phyloP scores from a whole-genome alignment of 2,329 filamentous ascomycete species.

The Dactylonectria macrodidyma region DNA sequence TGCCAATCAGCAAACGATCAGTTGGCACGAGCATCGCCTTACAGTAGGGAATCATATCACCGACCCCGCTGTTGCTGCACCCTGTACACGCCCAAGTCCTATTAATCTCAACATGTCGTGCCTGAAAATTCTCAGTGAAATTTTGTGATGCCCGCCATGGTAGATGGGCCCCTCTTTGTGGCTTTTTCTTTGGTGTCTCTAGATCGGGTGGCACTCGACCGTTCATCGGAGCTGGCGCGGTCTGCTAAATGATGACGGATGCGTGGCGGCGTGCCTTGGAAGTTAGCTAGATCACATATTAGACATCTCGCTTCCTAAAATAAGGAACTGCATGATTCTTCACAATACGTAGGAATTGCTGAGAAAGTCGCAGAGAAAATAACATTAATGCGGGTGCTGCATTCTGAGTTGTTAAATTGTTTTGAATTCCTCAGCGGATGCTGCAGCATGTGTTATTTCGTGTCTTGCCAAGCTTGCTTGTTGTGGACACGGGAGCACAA shows the following conservation, averaged over 20 bases:
- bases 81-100: neutral
- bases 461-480: neutral
- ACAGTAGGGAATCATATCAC: neutral
- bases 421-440: slow-evolving; percentile 11
- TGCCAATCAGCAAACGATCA: neutral
- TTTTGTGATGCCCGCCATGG: no score
- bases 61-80: neutral
- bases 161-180: neutral
- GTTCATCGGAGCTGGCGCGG: neutral
- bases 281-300: neutral
- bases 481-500: slow-evolving; percentile 5
- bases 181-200: neutral
- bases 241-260: neutral
- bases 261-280: neutral
- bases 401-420: neutral
- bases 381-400: neutral
- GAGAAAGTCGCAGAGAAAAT: neutral
- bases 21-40: neutral
- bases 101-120: neutral
- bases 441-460: slow-evolving; percentile 36
- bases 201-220: neutral
- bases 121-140: no score
- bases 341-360: neutral
- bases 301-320: neutral
- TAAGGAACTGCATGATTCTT: neutral